Conservation (phyloP, 495 filamentous ascomycete genomes). For the Haplographium delicatum region DNA sequence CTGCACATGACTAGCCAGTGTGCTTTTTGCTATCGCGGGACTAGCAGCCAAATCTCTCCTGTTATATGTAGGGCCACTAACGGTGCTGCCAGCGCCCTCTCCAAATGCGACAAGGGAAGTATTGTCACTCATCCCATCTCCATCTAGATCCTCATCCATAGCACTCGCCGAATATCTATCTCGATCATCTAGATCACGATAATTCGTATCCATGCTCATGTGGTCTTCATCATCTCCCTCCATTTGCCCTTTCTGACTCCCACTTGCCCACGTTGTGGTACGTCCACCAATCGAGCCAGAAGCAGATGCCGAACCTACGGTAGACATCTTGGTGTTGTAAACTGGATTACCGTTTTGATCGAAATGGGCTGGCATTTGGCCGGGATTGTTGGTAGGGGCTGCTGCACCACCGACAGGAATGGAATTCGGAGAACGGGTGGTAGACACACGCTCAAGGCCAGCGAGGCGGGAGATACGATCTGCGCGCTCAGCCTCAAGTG, state of each 20-base stretch:
- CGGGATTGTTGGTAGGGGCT: constrained; percentile 34
- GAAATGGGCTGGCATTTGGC: constrained; percentile 54
- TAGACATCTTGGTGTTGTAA: constrained; percentile 63
- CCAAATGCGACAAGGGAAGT: constrained; percentile 80
- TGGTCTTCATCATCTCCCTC: constrained; percentile 45
- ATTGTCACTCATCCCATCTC: constrained; percentile 75
- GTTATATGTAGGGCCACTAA: constrained; percentile 63
- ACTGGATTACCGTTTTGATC: constrained; percentile 56
- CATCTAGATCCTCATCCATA: constrained; percentile 58
- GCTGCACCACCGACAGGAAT: constrained; percentile 25
- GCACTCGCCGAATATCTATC: constrained; percentile 35
- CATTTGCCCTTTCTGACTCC: constrained; percentile 48
- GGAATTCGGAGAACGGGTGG: constrained; percentile 45
- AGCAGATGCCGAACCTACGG: constrained; percentile 78
- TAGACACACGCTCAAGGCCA: constrained; percentile 74
- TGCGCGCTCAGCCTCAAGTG: constrained; percentile 82
- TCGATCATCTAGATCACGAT: constrained; percentile 38
- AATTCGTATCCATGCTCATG: constrained; percentile 54
- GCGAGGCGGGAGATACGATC: constrained; percentile 90
- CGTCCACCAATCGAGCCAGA: constrained; percentile 61
- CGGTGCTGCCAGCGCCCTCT: constrained; percentile 76
- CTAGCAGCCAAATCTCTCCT: constrained; percentile 17
- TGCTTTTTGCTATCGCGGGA: constrained; percentile 12
- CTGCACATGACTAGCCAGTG: constrained; percentile 6
- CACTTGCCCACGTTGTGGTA: constrained; percentile 65